Base-by-base conservation (phyloP, 257 asterid species). In the Galeopsis tetrahit region DNA sequence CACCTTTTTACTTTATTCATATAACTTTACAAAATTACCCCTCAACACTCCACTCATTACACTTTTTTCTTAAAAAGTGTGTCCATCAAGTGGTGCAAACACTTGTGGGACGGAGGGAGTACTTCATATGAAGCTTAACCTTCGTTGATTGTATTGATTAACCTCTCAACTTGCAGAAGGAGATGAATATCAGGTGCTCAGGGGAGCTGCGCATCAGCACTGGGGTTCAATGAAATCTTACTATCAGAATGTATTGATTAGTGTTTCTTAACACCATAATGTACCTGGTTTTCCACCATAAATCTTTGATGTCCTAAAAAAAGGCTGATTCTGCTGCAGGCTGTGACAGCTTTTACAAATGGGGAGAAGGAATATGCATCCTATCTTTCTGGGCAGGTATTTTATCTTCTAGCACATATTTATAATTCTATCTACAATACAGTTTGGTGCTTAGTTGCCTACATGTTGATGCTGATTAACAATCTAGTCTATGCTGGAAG, bases 301-400 rank as follows among this genome's bases (percentile, higher is more conserved):
- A 59, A 55, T 53, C 65, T 78, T 69, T 28, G 35, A 52, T 70
- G 76, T 68, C 60, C 84, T 78, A 76, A 40, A 17, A 38, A 63
- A 74, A 65, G 64, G 67, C 73, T 69, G 72, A 63, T 69, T 71
- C 53, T 67, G 55, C 74, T 82, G 78, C 85, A 94, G 98, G 98
- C 99, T 79, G 85, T 91, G n/a, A 82, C 92, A 73, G 97, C 99
- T 65, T 95, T 80, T 78, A 34, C 92, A 65, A 87, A 80, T 70
- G 99, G 99, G 60, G 83, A 86, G 62, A 84, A 75, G 84, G 83
- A 68, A 61, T 83, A 90, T 82, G 99, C 98, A 57, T 84, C 97
- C 75, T 78, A 82, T 78, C 88, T 92, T 68, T 90, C 96, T 77
- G 97, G 87, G 71, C 81, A 90, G 97, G 99, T 94, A 81, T 76